These are phyloP conservation scores for Corchorus olitorius DNA, from an alignment of 345 rosid genomes.

Conservation along the genomic window DNA sequence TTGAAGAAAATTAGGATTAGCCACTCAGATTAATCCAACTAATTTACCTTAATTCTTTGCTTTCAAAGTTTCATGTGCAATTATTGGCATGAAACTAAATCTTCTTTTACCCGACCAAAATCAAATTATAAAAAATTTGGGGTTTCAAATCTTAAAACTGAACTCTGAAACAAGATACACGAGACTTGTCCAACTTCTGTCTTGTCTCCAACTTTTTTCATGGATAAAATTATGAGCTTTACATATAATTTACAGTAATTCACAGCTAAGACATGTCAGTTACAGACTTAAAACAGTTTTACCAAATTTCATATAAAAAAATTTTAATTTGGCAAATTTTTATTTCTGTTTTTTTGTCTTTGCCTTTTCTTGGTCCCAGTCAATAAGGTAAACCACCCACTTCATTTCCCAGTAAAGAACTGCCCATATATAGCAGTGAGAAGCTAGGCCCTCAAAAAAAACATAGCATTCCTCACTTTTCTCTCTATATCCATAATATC, in stretches of 20 bases:
- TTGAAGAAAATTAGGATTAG: neutral
- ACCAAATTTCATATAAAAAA: neutral
- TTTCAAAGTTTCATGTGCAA: neutral
- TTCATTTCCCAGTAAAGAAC: neutral
- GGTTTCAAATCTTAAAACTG: neutral
- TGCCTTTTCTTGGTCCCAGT: neutral
- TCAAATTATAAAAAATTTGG: neutral
- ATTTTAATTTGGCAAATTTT: neutral
- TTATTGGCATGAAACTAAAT: neutral
- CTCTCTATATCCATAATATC: neutral
- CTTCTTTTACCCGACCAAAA: neutral
- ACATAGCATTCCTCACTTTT: neutral
- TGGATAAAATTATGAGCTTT: neutral
- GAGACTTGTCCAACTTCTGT: conserved; percentile 12
- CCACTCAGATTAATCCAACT: neutral
- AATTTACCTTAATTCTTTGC: neutral
- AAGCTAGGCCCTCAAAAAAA: neutral
- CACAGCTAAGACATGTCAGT: conserved; percentile 3
- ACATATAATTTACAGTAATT: neutral
- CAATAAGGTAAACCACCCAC: neutral
- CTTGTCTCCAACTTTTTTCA: neutral
- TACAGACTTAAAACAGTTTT: neutral
- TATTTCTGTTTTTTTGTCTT: neutral
- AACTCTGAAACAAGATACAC: neutral
- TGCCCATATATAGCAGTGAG: neutral